Evolutionary conservation across 768 basidiomycete genomes (phyloP).

Genomic region (Leucogyrophana mollusca): DNA sequence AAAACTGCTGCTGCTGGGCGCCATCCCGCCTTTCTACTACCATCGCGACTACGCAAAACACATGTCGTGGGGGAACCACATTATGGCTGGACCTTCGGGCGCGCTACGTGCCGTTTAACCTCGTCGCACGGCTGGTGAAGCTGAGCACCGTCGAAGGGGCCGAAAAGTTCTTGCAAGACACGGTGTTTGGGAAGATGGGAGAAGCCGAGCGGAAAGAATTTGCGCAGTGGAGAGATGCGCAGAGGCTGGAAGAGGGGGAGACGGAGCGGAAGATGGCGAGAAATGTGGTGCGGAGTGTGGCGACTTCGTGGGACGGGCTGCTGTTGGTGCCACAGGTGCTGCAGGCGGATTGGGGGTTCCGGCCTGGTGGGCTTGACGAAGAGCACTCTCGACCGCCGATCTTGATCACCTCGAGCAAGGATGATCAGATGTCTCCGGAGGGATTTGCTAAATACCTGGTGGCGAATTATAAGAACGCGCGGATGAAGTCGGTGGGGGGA

Average conservation of each 20-base stretch:
- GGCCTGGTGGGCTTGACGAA: constrained; percentile 41
- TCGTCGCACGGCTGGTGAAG: constrained; percentile 32
- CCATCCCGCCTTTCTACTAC: constrained; percentile 45
- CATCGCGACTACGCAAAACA: constrained; percentile 44
- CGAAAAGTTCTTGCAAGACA: constrained; percentile 37
- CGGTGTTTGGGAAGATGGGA: constrained; percentile 42
- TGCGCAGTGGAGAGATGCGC: constrained; percentile 40
- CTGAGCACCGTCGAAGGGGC: constrained; percentile 39
- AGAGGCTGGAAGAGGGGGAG: constrained; percentile 41
- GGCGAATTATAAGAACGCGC: constrained; percentile 43
- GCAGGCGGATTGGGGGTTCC: constrained; percentile 54
- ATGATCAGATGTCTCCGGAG: constrained; percentile 41
- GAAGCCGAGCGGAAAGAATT: constrained; percentile 30
- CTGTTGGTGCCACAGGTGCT: constrained; percentile 38
- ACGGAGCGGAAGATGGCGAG: constrained; percentile 39
- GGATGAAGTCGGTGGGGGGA: constrained; percentile 40
- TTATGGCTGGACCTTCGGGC: constrained; percentile 46
- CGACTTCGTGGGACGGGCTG: constrained; percentile 52
- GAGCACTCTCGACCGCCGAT: constrained; percentile 45
- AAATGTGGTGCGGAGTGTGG: constrained; percentile 46
- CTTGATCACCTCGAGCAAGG: constrained; percentile 40
- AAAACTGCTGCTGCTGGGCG: constrained; percentile 46
- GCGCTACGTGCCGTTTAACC: constrained; percentile 40
- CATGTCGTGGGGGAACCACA: constrained; percentile 47
- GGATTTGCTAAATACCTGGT: constrained; percentile 50